Base-by-base conservation (phyloP, 2,329 filamentous ascomycete genomes). In the Neurospora sp. region DNA sequence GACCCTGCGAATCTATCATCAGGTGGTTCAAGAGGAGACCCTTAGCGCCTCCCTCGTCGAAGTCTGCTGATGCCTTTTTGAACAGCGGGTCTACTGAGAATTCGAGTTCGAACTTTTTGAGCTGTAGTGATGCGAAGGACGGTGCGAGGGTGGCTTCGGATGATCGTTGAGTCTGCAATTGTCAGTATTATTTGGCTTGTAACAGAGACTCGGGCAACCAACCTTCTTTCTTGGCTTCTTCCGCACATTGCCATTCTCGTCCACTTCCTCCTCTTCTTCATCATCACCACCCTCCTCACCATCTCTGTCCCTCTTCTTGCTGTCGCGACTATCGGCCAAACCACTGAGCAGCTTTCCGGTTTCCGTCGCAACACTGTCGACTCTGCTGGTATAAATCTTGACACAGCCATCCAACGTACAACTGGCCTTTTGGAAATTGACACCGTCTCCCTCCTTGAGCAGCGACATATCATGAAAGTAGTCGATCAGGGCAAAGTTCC, bases 401-500 rank as follows among this genome's bases (percentile, higher is more conserved):
- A 99, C 96, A 78, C 96, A 99, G 23, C 96, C 96, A 78, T 99
- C 96, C 19, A 99, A 85, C 0, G 96, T 99, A 82, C 93, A 98
- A 82, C 94, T 97, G 71, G 96, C 96, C 80, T 97, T 97, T 79
- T 99, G 96, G 76, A 99, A 99, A 79, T 99, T 99, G 80, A 99
- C 94, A 15, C 94, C 91, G 73, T 99, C 93, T 38, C 96, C 96
- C 78, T 99, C 96, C 78, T 97, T 97, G 67, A 99, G 84, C 62
- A 99, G 83, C 1, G 93, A 97, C 96, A 99, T 98, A 78, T 99
- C 96, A 80, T 99, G 95, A 77, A 99, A 99, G 81, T 99, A 99
- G 80, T 99, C 96, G 78, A 99, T 99, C 19, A 99, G 87, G n/a
- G 96, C 96, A 82, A 99, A 98, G 80, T 98, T 98, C 96, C 96